Evolutionary conservation across 805 yeast species (phyloP).

Genomic region (Ogataea trehalophila): DNA sequence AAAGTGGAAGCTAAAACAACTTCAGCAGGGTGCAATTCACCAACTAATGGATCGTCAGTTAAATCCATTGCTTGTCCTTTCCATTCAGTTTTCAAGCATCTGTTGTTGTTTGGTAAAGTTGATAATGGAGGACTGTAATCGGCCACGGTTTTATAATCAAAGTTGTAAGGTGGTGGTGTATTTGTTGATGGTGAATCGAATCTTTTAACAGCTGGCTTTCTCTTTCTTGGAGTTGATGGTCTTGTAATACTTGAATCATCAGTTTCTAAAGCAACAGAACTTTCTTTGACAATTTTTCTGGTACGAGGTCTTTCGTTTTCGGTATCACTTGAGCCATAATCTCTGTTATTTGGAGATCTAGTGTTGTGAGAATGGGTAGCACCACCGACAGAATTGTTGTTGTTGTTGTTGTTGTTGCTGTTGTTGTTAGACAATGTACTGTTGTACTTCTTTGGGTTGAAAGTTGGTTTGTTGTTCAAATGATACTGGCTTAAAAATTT

Average conservation of each 20-base stretch:
- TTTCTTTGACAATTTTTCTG: slow-evolving; percentile 47
- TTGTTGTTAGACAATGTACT: slow-evolving; percentile 4
- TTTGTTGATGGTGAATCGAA: slow-evolving; percentile 23
- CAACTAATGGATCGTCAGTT: slow-evolving; percentile 65
- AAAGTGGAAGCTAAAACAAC: slow-evolving; percentile 78
- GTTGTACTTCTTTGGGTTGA: slow-evolving; percentile 4
- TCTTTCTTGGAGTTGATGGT: slow-evolving; percentile 33
- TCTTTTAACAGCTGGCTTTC: slow-evolving; percentile 29
- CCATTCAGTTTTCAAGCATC: slow-evolving; percentile 89
- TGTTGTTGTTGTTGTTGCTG: slow-evolving; percentile 18
- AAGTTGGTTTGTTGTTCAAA: slow-evolving; percentile 19
- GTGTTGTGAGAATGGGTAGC: too few relatives aligned
- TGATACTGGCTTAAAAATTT: slow-evolving; percentile 51
- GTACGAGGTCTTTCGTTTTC: slow-evolving; percentile 53
- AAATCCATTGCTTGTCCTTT: slow-evolving; percentile 97
- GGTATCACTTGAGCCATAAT: slow-evolving; percentile 28
- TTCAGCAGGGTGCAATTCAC: slow-evolving; percentile 88
- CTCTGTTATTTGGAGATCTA: slow-evolving; percentile 14
- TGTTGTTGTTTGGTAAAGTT: slow-evolving; percentile 63
- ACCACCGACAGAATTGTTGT: slow-evolving; percentile 12
- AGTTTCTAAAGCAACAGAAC: slow-evolving; percentile 28
- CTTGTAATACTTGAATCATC: slow-evolving; percentile 26
- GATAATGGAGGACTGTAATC: slow-evolving; percentile 75
- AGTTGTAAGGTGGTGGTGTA: slow-evolving; percentile 44
- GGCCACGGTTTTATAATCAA: slow-evolving; percentile 66